phyloP scores from a whole-genome alignment of 2,329 filamentous ascomycete species.

The Sporothrix mexicana region DNA sequence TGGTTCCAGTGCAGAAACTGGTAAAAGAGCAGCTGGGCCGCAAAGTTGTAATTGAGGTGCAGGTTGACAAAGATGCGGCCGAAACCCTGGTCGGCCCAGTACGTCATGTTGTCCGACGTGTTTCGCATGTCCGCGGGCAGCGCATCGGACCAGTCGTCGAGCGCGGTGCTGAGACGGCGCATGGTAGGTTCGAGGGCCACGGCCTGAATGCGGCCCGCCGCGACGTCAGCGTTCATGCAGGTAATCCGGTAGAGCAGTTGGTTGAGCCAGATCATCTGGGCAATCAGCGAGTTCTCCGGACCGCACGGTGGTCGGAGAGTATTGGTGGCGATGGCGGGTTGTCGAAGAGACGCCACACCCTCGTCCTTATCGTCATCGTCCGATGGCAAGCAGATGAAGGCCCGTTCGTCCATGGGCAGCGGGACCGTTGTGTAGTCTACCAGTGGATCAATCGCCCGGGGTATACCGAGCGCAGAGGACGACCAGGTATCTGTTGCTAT shows the following conservation, averaged over 20 bases:
- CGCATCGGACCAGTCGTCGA: constrained; percentile 2
- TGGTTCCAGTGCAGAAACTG: constrained; percentile 20
- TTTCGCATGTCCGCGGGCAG: constrained; percentile 16
- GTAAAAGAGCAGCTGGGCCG: constrained; percentile 18
- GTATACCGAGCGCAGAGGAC: constrained; percentile 8
- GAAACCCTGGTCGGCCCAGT: constrained; percentile 5
- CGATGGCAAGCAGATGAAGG: neutral
- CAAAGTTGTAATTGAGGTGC: constrained; percentile 23
- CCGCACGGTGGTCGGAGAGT: neutral
- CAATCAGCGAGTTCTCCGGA: constrained; percentile 15
- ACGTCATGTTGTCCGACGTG: constrained; percentile 4
- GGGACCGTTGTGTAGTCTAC: neutral
- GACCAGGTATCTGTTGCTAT: constrained; percentile 24
- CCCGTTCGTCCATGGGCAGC: constrained; percentile 4
- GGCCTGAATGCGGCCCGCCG: neutral
- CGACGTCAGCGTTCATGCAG: constrained; percentile 9
- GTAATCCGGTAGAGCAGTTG: constrained; percentile 6
- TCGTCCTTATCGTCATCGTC: neutral
- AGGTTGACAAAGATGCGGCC: constrained; percentile 22
- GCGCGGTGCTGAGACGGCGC: neutral
- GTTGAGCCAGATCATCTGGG: constrained; percentile 23
- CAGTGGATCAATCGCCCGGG: neutral
- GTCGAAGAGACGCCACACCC: neutral
- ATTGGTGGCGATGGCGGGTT: neutral
- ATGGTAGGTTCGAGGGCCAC: neutral